Conservation (phyloP, 2,329 filamentous ascomycete genomes). For the Ophiostoma novo-ulmi region DNA sequence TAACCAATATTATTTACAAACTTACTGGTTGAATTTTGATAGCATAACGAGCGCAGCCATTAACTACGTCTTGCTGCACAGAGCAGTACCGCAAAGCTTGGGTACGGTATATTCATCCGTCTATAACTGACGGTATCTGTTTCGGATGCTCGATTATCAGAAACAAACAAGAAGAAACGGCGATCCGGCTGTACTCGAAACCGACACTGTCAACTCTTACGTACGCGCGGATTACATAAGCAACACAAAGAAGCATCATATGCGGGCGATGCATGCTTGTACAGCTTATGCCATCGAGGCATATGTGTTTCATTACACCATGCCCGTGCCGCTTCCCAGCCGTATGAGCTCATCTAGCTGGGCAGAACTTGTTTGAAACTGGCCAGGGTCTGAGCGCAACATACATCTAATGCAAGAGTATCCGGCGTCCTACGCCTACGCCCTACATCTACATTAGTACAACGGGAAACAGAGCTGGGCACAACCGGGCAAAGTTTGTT, state of each 20-base stretch:
- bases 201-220: background rate
- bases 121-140: background rate
- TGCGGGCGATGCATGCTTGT: background rate
- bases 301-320: background rate
- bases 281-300: background rate
- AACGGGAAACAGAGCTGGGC: background rate
- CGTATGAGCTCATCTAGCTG: background rate
- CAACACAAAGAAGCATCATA: background rate
- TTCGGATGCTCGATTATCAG: background rate
- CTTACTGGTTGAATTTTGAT: too few relatives aligned
- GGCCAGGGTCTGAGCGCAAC: background rate
- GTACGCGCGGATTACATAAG: background rate
- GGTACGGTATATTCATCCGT: background rate
- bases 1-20: too few relatives aligned
- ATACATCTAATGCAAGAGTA: background rate
- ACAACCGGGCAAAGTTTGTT: background rate
- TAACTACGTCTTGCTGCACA: background rate
- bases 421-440: background rate
- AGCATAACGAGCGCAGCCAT: background rate
- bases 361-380: background rate
- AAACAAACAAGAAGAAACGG: background rate
- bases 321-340: background rate
- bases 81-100: background rate
- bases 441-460: background rate
- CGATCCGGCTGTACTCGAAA: constrained; percentile 6